A percentile compares a stretch with the other conserved stretches of the same genome.
These are phyloP conservation scores for Pyrenophora graminea DNA, from an alignment of 2,329 filamentous ascomycete species.

Conservation along the genomic window DNA sequence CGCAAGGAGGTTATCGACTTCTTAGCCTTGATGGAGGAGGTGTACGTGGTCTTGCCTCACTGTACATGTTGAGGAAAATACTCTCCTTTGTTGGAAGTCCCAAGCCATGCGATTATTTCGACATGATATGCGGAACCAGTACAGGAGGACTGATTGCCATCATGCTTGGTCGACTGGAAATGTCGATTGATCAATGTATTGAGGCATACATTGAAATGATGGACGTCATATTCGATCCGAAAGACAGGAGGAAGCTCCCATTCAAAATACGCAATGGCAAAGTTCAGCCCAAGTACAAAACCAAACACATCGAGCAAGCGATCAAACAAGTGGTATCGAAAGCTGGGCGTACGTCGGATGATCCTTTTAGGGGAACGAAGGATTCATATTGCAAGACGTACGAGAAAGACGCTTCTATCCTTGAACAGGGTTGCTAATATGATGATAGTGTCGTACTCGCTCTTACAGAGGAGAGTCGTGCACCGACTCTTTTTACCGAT, in stretches of 20 bases:
- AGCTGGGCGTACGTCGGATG: slow-evolving; percentile 4
- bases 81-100: slow-evolving; percentile 12
- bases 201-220: slow-evolving; percentile 13
- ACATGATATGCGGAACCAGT: slow-evolving; percentile 29
- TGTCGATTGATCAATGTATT: slow-evolving; percentile 20
- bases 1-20: slow-evolving; percentile 2
- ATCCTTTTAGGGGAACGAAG: slow-evolving; percentile 8
- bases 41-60: slow-evolving; percentile 9
- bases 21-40: slow-evolving; percentile 14
- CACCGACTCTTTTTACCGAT: slow-evolving; percentile 8
- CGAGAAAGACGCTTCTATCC: not conserved
- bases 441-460: slow-evolving; percentile 8
- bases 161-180: slow-evolving; percentile 24
- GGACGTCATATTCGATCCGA: slow-evolving; percentile 13
- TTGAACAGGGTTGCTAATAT: not conserved
- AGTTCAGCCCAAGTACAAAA: slow-evolving; percentile 16
- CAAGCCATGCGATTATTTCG: slow-evolving; percentile 20
- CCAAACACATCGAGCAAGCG: slow-evolving; percentile 14
- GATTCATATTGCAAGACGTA: slow-evolving; percentile 10
- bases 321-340: slow-evolving; percentile 12
- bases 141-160: slow-evolving; percentile 25
- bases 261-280: slow-evolving; percentile 12
- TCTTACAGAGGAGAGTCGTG: slow-evolving; percentile 5
- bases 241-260: slow-evolving; percentile 3
- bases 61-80: slow-evolving; percentile 10